Conservation (phyloP, 2,329 filamentous ascomycete genomes). For the Cladosporium colombiae region DNA sequence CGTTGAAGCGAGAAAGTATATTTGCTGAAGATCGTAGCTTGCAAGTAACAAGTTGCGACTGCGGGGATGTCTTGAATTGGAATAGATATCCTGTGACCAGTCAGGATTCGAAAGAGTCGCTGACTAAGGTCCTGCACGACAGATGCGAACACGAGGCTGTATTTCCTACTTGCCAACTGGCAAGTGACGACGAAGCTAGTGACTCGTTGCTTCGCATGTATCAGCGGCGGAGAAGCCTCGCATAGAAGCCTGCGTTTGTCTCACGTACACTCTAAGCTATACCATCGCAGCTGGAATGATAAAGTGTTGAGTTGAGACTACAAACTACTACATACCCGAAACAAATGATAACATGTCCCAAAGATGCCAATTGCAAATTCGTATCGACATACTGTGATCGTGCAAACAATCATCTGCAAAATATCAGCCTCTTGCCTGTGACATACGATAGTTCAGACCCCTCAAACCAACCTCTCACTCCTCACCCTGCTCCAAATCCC, state of each 20-base stretch:
- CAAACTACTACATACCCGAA: not conserved
- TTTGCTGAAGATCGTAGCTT: not conserved
- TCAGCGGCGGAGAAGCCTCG: too few species aligned
- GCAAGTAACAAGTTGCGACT: not conserved
- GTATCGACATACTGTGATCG: not conserved
- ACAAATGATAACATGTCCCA: not conserved
- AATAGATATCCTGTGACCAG: not conserved
- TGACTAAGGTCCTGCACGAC: not conserved
- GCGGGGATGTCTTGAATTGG: not conserved
- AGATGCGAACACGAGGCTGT: not conserved
- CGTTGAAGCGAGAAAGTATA: not conserved
- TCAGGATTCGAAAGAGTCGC: not conserved
- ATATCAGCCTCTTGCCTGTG: not conserved
- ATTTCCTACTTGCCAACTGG: not conserved
- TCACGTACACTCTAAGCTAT: not conserved
- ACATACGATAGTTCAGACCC: too few species aligned
- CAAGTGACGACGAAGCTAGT: not conserved
- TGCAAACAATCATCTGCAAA: not conserved
- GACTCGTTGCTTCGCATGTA: not conserved
- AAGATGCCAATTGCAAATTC: not conserved
- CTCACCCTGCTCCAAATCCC: conserved; percentile 23
- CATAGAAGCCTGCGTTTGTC: too few species aligned
- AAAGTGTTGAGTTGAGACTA: not conserved
- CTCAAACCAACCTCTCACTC: not conserved
- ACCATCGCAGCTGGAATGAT: not conserved